phyloP scores from a whole-genome alignment of 331 rosid genomes.

The Pyracantha coccinea region DNA sequence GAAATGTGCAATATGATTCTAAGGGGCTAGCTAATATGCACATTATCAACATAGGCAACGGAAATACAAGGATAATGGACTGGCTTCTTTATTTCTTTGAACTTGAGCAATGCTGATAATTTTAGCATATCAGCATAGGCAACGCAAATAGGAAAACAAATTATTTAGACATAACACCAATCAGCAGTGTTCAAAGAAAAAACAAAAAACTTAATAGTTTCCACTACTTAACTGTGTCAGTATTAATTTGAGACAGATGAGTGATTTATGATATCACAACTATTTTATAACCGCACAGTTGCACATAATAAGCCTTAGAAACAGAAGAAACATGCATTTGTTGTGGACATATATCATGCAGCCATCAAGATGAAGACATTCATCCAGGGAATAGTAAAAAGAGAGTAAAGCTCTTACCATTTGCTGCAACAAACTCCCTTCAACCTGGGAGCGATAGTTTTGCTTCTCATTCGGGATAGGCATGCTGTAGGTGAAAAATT shows the following conservation, averaged over 20 bases:
- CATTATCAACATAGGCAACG: too few species aligned
- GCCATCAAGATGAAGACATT: not conserved
- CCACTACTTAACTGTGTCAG: not conserved
- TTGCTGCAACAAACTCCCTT: constrained; percentile 32
- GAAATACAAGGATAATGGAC: too few species aligned
- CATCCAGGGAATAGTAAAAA: not conserved
- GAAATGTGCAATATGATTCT: not conserved
- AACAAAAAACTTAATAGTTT: not conserved
- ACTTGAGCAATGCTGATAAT: too few species aligned
- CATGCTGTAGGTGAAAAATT: constrained; percentile 19
- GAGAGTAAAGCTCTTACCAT: constrained; percentile 24
- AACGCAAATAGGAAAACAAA: not conserved
- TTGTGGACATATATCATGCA: not conserved
- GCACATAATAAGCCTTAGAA: not conserved
- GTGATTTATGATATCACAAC: not conserved
- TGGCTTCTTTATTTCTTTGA: too few species aligned
- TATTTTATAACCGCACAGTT: not conserved
- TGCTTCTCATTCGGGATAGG: constrained; percentile 25
- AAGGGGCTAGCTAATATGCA: too few species aligned
- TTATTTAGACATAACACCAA: not conserved
- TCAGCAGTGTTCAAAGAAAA: not conserved
- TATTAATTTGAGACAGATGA: not conserved
- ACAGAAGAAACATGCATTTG: not conserved
- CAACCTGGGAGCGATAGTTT: constrained; percentile 22
- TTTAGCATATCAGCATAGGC: too few species aligned